These are phyloP conservation scores for Sporothrix inflata DNA, from an alignment of 2,329 filamentous ascomycete genomes.

Conservation along the genomic window DNA sequence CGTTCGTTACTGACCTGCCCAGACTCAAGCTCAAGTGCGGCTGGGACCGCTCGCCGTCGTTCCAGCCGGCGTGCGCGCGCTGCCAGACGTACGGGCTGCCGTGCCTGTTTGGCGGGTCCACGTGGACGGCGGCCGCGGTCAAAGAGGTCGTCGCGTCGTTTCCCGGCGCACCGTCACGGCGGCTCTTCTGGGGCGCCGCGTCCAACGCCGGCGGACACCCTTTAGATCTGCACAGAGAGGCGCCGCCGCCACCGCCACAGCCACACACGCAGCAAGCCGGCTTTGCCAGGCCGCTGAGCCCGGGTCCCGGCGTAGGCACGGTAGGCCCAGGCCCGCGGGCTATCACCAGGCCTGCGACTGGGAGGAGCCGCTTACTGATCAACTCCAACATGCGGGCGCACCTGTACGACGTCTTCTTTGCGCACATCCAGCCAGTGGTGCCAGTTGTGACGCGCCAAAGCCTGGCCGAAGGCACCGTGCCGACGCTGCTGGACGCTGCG, in stretches of 20 bases:
- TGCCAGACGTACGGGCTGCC: neutral
- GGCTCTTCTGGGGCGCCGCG: neutral
- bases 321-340: neutral
- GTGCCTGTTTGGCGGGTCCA: neutral
- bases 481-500: neutral
- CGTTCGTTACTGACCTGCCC: neutral
- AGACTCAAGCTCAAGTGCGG: constrained; percentile 9
- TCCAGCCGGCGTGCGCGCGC: neutral
- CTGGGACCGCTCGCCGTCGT: neutral
- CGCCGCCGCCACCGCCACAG: neutral
- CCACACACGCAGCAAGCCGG: neutral
- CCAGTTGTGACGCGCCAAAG: constrained; percentile 2
- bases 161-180: constrained; percentile 4
- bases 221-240: neutral
- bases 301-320: neutral
- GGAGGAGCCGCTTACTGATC: neutral
- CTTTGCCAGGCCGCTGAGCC: neutral
- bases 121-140: neutral
- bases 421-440: neutral
- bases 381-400: constrained; percentile 6
- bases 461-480: neutral
- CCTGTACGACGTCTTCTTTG: constrained; percentile 1
- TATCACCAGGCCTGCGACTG: neutral
- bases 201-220: constrained; percentile 1
- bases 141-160: neutral